Conservation (phyloP, 345 rosid genomes). For the Arabidopsis thaliana region TAIR10.1 NC_003075.7:13187501-13188000, state of each 20-base stretch:
- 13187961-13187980: constrained; percentile 9
- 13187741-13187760: constrained; percentile 82
- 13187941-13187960: constrained; percentile 1
- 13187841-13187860: constrained; percentile 95
- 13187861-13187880: constrained; percentile 17
- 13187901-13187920: constrained; percentile 5
- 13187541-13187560: constrained; percentile 16
- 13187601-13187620: not conserved
- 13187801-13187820: constrained; percentile 88
- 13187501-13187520: constrained; percentile 22
- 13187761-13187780: constrained; percentile 65
- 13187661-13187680: constrained; percentile 24
- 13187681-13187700: constrained; percentile 24
- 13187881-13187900: constrained; percentile 4
- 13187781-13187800: constrained; percentile 85
- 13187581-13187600: constrained; percentile 17
- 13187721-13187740: constrained; percentile 89
- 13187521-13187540: not conserved
- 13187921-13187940: constrained; percentile 14
- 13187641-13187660: constrained; percentile 7
- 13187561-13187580: not conserved
- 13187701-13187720: constrained; percentile 86
- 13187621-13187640: not conserved
- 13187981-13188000: not conserved
- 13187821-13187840: constrained; percentile 66